Evolutionary conservation across 345 rosid genomes (phyloP).

Genomic region (rapeseed (Brassica napus)): Da-Ae NC_063451.1:26864501-26865000

Average conservation of each 20-base stretch:
- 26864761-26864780: background rate
- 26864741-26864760: constrained; percentile 5
- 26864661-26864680: background rate
- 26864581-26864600: background rate
- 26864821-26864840: constrained; percentile 3
- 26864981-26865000: background rate
- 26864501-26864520: constrained; percentile 23
- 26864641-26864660: background rate
- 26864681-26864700: background rate
- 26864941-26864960: background rate
- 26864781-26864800: background rate
- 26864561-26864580: background rate
- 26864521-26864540: constrained; percentile 1
- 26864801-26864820: background rate
- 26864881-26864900: constrained; percentile 4
- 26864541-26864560: constrained; percentile 12
- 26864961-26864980: background rate
- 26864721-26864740: background rate
- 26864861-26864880: constrained; percentile 1
- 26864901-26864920: background rate
- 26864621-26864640: background rate
- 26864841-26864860: constrained; percentile 9
- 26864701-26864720: background rate
- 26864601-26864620: constrained; percentile 21
- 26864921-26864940: background rate